Evolutionary conservation across 2,329 filamentous ascomycete species (phyloP).

Genomic region (Pleomassaria siparia): DNA sequence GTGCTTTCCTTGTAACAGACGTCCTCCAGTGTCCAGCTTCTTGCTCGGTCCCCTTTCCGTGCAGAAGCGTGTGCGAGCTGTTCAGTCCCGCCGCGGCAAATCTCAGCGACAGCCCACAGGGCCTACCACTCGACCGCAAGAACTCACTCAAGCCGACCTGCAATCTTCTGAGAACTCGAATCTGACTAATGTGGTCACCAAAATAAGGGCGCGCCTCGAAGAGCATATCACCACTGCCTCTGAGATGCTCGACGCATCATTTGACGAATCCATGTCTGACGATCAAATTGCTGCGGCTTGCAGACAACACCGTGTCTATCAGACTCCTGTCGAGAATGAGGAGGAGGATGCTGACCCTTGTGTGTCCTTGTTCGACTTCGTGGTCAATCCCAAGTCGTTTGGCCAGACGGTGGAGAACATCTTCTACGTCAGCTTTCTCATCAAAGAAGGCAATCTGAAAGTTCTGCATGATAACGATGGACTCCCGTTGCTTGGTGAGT

Average conservation of each 20-base stretch:
- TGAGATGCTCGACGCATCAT: conserved; percentile 47
- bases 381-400: conserved; percentile 86
- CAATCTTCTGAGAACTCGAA: conserved; percentile 76
- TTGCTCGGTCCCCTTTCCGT: conserved; percentile 86
- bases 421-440: conserved; percentile 94
- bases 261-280: conserved; percentile 37
- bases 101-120: conserved; percentile 68
- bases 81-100: conserved; percentile 66
- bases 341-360: conserved; percentile 63
- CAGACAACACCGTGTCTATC: conserved; percentile 64
- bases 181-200: conserved; percentile 74
- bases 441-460: conserved; percentile 78
- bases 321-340: too few relatives aligned
- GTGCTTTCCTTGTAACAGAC: conserved; percentile 69
- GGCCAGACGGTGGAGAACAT: conserved; percentile 95
- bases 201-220: conserved; percentile 66
- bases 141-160: conserved; percentile 73
- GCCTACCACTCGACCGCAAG: conserved; percentile 72
- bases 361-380: conserved; percentile 80
- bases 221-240: conserved; percentile 39
- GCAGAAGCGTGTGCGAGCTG: conserved; percentile 76
- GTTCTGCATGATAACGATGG: conserved; percentile 73
- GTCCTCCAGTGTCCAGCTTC: conserved; percentile 79
- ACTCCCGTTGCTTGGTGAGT: conserved; percentile 79
- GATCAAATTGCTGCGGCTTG: conserved; percentile 53